Conservation (phyloP, 805 yeast species). For the Wickerhamomyces kurtzmanii region DNA sequence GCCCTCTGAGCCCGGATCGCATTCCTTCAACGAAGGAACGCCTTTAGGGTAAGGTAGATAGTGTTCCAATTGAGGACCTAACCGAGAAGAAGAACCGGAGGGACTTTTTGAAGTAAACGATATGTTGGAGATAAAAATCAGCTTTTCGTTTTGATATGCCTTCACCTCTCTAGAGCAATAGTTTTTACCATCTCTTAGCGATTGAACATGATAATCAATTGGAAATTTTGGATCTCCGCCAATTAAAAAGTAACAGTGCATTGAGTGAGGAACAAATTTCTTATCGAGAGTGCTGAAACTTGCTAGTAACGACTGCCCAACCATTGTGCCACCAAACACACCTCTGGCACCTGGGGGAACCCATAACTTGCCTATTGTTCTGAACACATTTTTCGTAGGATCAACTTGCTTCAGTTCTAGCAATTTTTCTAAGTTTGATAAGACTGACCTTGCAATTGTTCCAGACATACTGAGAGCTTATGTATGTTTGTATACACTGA, state of each 20-base stretch:
- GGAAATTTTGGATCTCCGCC: conserved; percentile 39
- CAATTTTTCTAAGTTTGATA: too few relatives aligned
- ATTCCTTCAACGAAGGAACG: too few relatives aligned
- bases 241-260: conserved; percentile 51
- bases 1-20: too few relatives aligned
- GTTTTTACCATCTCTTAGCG: conserved; percentile 41
- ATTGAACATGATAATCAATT: conserved; percentile 43
- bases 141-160: conserved; percentile 41
- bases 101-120: conserved; percentile 11
- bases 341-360: conserved; percentile 51
- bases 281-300: conserved; percentile 41
- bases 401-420: too few relatives aligned
- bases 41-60: too few relatives aligned
- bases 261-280: conserved; percentile 42
- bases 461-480: too few relatives aligned
- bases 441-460: too few relatives aligned
- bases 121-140: conserved; percentile 43
- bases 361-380: conserved; percentile 11
- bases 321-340: conserved; percentile 61
- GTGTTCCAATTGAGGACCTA: too few relatives aligned
- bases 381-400: too few relatives aligned
- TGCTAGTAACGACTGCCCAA: conserved; percentile 57
- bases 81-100: too few relatives aligned
- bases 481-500: too few relatives aligned
- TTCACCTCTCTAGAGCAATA: conserved; percentile 42